phyloP scores from a whole-genome alignment of 225 moss, liverwort and hornwort species.

The Ulota crispa region DNA sequence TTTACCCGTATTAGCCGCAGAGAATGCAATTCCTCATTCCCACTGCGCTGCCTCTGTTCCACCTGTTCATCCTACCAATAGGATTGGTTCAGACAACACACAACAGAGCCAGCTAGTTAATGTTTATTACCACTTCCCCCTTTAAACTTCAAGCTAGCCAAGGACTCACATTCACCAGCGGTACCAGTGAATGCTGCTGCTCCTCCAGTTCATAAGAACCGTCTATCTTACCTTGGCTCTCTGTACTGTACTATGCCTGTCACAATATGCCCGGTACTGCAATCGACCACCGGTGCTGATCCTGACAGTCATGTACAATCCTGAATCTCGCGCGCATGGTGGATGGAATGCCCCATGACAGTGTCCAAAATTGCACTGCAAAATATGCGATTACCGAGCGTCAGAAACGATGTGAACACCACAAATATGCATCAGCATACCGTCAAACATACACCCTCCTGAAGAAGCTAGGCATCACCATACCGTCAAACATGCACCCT shows the following conservation, averaged over 20 bases:
- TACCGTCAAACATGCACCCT: constrained; percentile 79
- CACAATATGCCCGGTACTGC: constrained; percentile 73
- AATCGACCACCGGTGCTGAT: constrained; percentile 61
- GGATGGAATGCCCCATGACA: constrained; percentile 78
- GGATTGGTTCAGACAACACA: constrained; percentile 57
- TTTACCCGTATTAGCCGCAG: constrained; percentile 63
- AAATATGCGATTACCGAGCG: constrained; percentile 13
- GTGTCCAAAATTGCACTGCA: constrained; percentile 81
- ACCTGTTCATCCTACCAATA: constrained; percentile 78
- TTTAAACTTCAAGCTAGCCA: constrained; percentile 41
- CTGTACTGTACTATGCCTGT: constrained; percentile 64
- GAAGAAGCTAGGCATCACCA: constrained; percentile 25
- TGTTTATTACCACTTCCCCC: constrained; percentile 47
- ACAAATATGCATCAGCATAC: constrained; percentile 37
- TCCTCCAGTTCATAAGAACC: constrained; percentile 40
- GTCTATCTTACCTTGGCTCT: constrained; percentile 66
- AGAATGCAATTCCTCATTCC: constrained; percentile 59
- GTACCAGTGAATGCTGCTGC: constrained; percentile 47
- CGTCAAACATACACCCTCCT: constrained; percentile 72
- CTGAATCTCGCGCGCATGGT: constrained; percentile 60
- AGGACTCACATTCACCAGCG: constrained; percentile 40
- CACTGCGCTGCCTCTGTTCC: constrained; percentile 65
- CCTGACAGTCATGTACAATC: constrained; percentile 63
- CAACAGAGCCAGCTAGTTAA: constrained; percentile 54
- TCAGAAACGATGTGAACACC: constrained; percentile 24